Evolutionary conservation across 208 protist species (phyloP).

Genomic region (Strigomonas culicis): DNA sequence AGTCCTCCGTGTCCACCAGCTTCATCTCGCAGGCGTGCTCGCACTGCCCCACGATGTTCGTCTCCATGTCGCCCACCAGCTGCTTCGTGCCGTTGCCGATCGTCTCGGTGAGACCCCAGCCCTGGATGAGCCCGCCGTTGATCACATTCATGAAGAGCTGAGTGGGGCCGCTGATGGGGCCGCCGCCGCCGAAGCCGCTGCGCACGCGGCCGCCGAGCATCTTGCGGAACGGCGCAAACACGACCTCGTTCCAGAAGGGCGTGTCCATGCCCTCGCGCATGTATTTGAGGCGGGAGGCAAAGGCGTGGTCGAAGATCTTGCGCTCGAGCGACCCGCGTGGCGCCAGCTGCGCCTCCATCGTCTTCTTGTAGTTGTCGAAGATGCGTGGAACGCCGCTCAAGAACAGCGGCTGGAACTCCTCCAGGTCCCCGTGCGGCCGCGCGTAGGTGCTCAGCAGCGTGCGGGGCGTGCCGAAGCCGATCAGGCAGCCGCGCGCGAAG

Average conservation of each 20-base stretch:
- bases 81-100: constrained; percentile 52
- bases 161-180: constrained; percentile 55
- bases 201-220: constrained; percentile 63
- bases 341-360: constrained; percentile 46
- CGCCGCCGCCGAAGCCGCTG: constrained; percentile 69
- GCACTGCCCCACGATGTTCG: constrained; percentile 51
- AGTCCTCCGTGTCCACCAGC: constrained; percentile 83
- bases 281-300: constrained; percentile 29
- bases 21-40: constrained; percentile 73
- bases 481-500: constrained; percentile 48
- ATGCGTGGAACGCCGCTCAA: constrained; percentile 69
- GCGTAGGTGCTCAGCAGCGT: constrained; percentile 69
- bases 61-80: constrained; percentile 41
- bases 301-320: constrained; percentile 47
- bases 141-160: constrained; percentile 85
- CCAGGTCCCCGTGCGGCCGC: constrained; percentile 75
- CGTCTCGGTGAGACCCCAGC: constrained; percentile 91
- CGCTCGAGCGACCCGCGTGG: constrained; percentile 29
- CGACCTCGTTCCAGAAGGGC: constrained; percentile 57
- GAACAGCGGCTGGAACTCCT: constrained; percentile 62
- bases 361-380: constrained; percentile 65
- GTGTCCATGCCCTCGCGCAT: constrained; percentile 41
- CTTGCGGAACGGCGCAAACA: constrained; percentile 45
- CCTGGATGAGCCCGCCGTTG: constrained; percentile 56
- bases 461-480: constrained; percentile 73